Evolutionary conservation across 2,329 filamentous ascomycete species (phyloP), one percentile per base, ranked within the genome.

Genomic region (Zymoseptoria passerinii): DNA sequence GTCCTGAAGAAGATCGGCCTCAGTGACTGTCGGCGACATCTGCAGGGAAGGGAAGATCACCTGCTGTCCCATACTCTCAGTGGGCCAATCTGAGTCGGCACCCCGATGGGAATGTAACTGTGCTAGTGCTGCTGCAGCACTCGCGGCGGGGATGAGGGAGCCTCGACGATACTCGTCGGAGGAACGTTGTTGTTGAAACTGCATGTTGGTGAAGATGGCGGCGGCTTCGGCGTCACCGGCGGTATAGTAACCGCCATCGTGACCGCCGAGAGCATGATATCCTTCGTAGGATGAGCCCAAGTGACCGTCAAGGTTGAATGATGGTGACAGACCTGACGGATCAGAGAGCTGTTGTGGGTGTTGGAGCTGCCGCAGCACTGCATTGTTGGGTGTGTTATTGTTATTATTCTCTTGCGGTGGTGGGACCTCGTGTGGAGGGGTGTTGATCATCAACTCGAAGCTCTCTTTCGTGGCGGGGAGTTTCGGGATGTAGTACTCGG

Each of bases 391-490:
- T 44, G 35, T 67, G 68, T 70, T 74, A 72, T 67, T 75, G 54
- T 68, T 65, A 40, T 64, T 65, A 28, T 74, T 74, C 48, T 77
- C 78, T 58, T 78, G 76, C 62, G 82, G 82, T 50, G 81, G 83
- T n/a, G 35, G 35, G 69, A 83, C 83, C 73, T 90, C 86, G 62
- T 87, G 86, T 9, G 89, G 92, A 63, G 90, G 88, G 65, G 90
- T 91, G 74, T 86, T 95, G 75, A 97, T 90, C 94, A 97, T 97
- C 74, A 96, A 81, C 71, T 89, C 80, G 76, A 99, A 96, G 85
- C 91, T 96, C 77, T 97, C 92, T 76, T 96, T 92, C 67, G 92
- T 99, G 53, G 94, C 94, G 66, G 94, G 92, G 68, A 97, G 88
- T 83, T 97, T 96, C 53, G 94, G 87, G 68, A 99, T 95, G 78